A percentile compares a stretch with the other conserved stretches of the same genome.
phyloP scores from a whole-genome alignment of 1,139 yeast genomes.

The Diutina sp. region DNA sequence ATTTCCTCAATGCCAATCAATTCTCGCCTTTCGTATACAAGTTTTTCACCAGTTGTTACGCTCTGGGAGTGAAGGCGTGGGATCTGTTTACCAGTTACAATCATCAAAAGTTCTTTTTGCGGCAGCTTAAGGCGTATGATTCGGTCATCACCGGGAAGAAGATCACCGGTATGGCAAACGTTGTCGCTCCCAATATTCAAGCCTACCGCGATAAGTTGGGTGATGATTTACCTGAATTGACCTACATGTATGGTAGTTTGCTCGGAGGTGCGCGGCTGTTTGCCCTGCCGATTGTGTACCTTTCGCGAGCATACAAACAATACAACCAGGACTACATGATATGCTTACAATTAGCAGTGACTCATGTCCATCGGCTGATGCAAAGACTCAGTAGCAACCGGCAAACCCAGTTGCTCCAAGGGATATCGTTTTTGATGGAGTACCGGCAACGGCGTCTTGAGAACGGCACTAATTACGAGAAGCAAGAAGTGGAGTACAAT shows the following conservation, averaged over 20 bases:
- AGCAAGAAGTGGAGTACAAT: conserved; percentile 74
- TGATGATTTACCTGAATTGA: conserved; percentile 54
- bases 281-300: conserved; percentile 61
- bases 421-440: conserved; percentile 63
- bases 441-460: conserved; percentile 37
- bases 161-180: conserved; percentile 62
- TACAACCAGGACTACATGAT: conserved; percentile 70
- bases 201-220: conserved; percentile 27
- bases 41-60: conserved; percentile 53
- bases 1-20: conserved; percentile 53
- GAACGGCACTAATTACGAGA: conserved; percentile 35
- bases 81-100: conserved; percentile 61
- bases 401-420: conserved; percentile 80
- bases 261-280: conserved; percentile 77
- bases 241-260: conserved; percentile 68
- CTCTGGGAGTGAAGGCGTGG: conserved; percentile 47
- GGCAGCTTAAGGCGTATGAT: conserved; percentile 86
- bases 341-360: conserved; percentile 59
- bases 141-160: conserved; percentile 37
- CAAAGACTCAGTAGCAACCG: conserved; percentile 80
- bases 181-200: conserved; percentile 10
- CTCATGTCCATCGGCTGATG: conserved; percentile 85
- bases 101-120: conserved; percentile 77
- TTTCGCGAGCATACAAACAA: conserved; percentile 47
- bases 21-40: conserved; percentile 61